phyloP scores from a whole-genome alignment of 257 asterid species.

The Nicotiana noctiflora region DNA sequence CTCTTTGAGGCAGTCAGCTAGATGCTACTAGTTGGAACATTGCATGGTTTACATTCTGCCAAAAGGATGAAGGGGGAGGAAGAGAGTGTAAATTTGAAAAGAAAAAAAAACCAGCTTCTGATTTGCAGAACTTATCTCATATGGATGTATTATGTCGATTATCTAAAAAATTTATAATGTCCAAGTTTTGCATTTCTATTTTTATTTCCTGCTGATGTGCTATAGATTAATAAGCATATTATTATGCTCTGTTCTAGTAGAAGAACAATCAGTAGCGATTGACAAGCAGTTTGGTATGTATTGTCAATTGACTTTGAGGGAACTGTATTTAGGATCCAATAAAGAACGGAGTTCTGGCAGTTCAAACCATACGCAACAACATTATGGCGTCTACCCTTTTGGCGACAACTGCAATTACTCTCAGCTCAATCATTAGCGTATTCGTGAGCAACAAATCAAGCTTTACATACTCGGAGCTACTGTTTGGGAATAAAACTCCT shows the following conservation, averaged over 20 bases:
- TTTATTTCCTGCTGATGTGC: not conserved
- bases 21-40: not conserved
- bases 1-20: not conserved
- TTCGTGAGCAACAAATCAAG: conserved; percentile 55
- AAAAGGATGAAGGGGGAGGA: not conserved
- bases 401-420: conserved; percentile 79
- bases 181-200: not conserved
- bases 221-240: not conserved
- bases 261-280: not conserved
- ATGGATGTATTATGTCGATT: not conserved
- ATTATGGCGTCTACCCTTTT: conserved; percentile 92
- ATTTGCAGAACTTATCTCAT: not conserved
- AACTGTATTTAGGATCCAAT: conserved; percentile 57
- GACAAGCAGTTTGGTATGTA: not conserved
- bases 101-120: not conserved
- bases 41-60: not conserved
- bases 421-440: conserved; percentile 82
- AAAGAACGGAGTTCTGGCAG: conserved; percentile 70
- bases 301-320: conserved; percentile 4
- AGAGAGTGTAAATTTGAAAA: not conserved
- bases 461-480: conserved; percentile 28
- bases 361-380: conserved; percentile 84
- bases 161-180: not conserved
- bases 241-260: not conserved
- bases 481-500: conserved; percentile 37